A percentile compares a stretch with the other conserved stretches of the same genome.
Evolutionary conservation across 768 basidiomycete genomes (phyloP).

Genomic region (Psilocybe subaeruginosa): DNA sequence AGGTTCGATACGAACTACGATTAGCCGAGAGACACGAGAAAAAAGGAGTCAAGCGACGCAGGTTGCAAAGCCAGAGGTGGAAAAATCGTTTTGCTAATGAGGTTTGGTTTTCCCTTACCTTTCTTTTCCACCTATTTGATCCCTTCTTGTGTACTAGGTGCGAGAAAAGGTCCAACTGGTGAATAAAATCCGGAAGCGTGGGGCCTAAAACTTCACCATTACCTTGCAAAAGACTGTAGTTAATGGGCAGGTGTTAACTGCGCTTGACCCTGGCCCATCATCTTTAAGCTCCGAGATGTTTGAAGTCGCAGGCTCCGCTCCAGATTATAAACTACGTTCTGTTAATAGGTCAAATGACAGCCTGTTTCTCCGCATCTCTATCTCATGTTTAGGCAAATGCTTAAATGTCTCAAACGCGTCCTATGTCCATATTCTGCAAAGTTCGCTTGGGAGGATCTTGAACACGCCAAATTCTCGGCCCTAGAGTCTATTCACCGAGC

Average conservation of each 20-base stretch:
- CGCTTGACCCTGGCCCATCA: constrained; percentile 10
- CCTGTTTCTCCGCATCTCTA: constrained; percentile 16
- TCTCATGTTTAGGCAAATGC: constrained; percentile 1
- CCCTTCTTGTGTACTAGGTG: constrained; percentile 50
- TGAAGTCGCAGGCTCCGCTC: constrained; percentile 11
- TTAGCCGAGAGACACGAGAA: constrained; percentile 74
- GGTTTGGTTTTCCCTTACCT: constrained; percentile 42
- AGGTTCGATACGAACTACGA: constrained; percentile 52
- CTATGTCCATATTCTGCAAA: neutral
- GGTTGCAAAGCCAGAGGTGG: constrained; percentile 78
- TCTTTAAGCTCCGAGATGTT: constrained; percentile 16
- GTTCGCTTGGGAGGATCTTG: constrained; percentile 14
- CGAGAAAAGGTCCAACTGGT: constrained; percentile 84
- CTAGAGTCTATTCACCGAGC: constrained; percentile 4
- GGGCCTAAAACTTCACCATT: constrained; percentile 47
- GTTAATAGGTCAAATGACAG: constrained; percentile 23
- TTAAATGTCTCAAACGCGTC: neutral
- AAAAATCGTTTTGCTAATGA: constrained; percentile 79
- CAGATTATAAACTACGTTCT: constrained; percentile 12
- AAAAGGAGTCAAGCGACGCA: constrained; percentile 77
- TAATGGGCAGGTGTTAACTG: constrained; percentile 7
- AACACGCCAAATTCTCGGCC: constrained; percentile 6
- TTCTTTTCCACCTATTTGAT: constrained; percentile 6
- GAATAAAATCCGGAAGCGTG: constrained; percentile 74
- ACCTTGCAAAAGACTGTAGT: constrained; percentile 10